Evolutionary conservation across 2,329 filamentous ascomycete species (phyloP), one percentile per base, ranked within the genome.

Genomic region (Aspergillus oerlinghausenensis): DNA sequence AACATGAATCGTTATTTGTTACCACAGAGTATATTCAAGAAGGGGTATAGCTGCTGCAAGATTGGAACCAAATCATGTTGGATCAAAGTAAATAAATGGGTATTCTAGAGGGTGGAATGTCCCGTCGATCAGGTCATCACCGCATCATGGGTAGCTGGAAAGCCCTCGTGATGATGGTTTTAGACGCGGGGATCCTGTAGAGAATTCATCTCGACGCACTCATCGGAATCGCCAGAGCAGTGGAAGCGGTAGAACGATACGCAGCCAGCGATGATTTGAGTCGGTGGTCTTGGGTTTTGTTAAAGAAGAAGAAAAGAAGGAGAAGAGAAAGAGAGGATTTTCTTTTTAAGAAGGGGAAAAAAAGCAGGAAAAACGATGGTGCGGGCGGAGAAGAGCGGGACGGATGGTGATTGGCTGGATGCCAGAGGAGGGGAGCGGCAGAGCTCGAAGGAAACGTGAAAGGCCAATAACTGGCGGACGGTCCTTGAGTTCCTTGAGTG

Each of bases 81-180:
- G 23, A 40, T 25, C n/a, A 50, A 49, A n/a, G 51, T 55, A 21
- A 28, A 40, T 25, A 48, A 35, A 60, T 49, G 19, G n/a, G 51
- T 54, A 59, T 49, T 49, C 56, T 55, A 23, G 47, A 51, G 29
- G 57, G 63, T 55, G 52, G 55, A 58, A 60, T 77, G 75, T 77
- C 70, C 69, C 75, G 69, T 70, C 73, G 73, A 60, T 70, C 71
- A 77, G 75, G 75, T 77, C 74, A 77, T 77, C 75, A 77, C 65
- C 74, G 73, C 66, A 71, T 77, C 72, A 73, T 76, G 73, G 70
- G 73, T 69, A 70, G 65, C 50, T 29, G 52, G 62, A 61, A 60
- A 75, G 73, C 72, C 73, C 74, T 90, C 87, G 84, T 85, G 83
- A 85, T 83, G 82, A 90, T 87, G 87, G 88, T 90, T 90, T 90